Base-by-base conservation (phyloP, 305 asterid species). In the Andrographis paniculata region DNA sequence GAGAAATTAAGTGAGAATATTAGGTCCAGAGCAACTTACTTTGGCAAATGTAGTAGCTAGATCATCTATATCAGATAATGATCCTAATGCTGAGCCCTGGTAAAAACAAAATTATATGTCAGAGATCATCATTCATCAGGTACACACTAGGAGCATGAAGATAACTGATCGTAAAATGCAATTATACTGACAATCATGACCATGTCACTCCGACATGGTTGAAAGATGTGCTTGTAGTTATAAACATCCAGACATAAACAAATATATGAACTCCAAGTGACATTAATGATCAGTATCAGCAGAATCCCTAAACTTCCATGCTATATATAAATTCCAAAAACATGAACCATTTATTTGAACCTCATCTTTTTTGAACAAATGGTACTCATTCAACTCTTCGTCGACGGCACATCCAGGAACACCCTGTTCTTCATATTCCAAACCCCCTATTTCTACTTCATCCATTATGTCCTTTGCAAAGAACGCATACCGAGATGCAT, bases 21-120 rank as follows among this genome's bases (percentile, higher is more conserved):
- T 47, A 39, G 58, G 16, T 31, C 37, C 42, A 37, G 8, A 39
- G 55, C 56, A 59, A 41, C 87, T 53, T 39, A 80, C 98, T 91
- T 89, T 89, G 17, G 86, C 77, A 75, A 85, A 89, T 46, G 93
- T 89, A 58, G 98, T 80, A 40, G 95, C 83, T 61, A 89, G 66
- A 60, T 89, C 98, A 80, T 89, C 98, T 19, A 74, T 63, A 42
- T 85, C 94, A 19, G 95, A 82, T 67, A 88, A 55, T 41, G 93
- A 82, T 65, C 94, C 87, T 54, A 84, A 67, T 45, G 79, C 93
- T 18, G 91, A 74, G 53, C 82, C 93, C 94, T 83, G 59, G 44
- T 14, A 57, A 57, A 20, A 52, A 48, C 16, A 52, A 20, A 42
- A 52, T 14, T 28, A 5, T 17, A 6, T 9, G 11, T 31, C 5